Evolutionary conservation across 495 filamentous ascomycete genomes (phyloP).

Genomic region (Trichoderma orchidacearum): DNA sequence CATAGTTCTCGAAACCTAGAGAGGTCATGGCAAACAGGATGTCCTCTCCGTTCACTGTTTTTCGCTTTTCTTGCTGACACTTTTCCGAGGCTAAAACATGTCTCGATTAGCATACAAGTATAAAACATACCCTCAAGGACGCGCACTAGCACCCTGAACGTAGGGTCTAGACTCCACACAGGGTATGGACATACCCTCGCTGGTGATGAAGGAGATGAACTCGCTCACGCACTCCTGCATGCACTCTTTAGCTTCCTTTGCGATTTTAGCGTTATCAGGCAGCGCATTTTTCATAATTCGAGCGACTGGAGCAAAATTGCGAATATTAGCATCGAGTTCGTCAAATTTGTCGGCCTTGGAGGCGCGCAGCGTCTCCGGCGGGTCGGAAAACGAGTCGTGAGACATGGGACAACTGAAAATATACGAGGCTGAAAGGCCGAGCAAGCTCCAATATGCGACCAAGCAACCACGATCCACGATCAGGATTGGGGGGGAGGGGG

Average conservation of each 20-base stretch:
- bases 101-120: conserved; percentile 10
- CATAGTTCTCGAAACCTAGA: conserved; percentile 96
- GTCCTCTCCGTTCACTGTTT: conserved; percentile 97
- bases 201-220: conserved; percentile 99
- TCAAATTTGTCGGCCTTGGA: conserved; percentile 34
- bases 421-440: conserved; percentile 32
- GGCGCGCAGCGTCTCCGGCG: conserved; percentile 26
- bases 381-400: conserved; percentile 36
- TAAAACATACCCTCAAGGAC: conserved; percentile 13
- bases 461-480: conserved; percentile 37
- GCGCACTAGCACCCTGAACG: conserved; percentile 7
- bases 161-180: too few relatives aligned
- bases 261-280: conserved; percentile 97
- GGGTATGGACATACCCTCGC: conserved; percentile 57
- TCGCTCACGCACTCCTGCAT: conserved; percentile 99
- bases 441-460: conserved; percentile 6
- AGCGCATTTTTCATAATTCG: conserved; percentile 97
- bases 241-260: conserved; percentile 98
- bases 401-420: conserved; percentile 24
- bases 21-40: conserved; percentile 99
- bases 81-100: conserved; percentile 77
- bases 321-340: conserved; percentile 72
- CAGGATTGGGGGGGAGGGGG: conserved; percentile 22
- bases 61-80: conserved; percentile 97
- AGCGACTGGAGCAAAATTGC: conserved; percentile 83